Evolutionary conservation across 2,329 filamentous ascomycete species (phyloP), one percentile per base, ranked within the genome.

Genomic region (Pseudocercospora crystallina): DNA sequence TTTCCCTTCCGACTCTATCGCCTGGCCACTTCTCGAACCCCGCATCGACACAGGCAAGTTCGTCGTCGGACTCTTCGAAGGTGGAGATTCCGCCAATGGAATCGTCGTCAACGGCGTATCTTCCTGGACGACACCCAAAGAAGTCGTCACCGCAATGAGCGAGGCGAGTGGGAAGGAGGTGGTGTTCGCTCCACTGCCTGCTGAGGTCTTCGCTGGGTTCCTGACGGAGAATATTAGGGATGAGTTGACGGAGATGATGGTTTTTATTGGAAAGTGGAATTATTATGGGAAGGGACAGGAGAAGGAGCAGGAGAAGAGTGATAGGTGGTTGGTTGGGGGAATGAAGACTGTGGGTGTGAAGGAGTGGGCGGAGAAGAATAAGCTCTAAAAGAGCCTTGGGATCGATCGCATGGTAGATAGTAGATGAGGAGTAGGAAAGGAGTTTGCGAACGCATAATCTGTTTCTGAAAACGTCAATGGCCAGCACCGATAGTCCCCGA

Each of bases 201-300:
- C 40, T 2, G 59, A 66, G 2, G 57, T 59, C 9, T 68, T 57
- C 36, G 53, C 47, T 13, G 47, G 51, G 2, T 61, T 59, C 36
- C 42, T 69, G 36, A 63, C 63, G 1, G 55, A 61, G 36, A 47
- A 39, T 5, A 56, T 67, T 34, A 49, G 51, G 8, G 45, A 61
- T 2, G 65, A 68, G 44, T 42, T 69, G 35, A 49, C 54, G 11
- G 61, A 69, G 49, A 69, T 56, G 39, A 59, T 67, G 57, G 30
- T 58, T 34, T 53, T 61, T 35, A 49, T 67, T 40, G 63, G 63
- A 1, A 58, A 61, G 5, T 56, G 54, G 15, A 60, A 47, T 7
- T 66, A 65, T 39, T 68, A 63, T 51, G 64, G 62, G 1, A 53
- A 57, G 36, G 64, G 58, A 4, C 42, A 45, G 15, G 58, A 63